Percentiles rank a stretch among this genome's conserved stretches.
These are phyloP conservation scores for Exophiala oligosperma DNA, from an alignment of 2,329 filamentous ascomycete species.

Conservation along the genomic window DNA sequence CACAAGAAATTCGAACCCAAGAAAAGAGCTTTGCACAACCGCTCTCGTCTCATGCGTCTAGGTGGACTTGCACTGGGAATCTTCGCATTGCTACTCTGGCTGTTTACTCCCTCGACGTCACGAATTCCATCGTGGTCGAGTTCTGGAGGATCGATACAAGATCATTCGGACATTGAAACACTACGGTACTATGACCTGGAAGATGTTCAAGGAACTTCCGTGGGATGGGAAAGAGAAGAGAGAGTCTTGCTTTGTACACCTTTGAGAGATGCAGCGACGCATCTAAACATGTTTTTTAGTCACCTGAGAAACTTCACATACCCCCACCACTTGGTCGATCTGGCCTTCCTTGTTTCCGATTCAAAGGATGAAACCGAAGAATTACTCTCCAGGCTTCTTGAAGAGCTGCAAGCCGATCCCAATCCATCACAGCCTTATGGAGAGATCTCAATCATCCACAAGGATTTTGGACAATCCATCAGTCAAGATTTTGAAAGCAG, in stretches of 20 bases:
- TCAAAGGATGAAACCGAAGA: slow-evolving; percentile 88
- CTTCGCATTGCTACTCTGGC: slow-evolving; percentile 62
- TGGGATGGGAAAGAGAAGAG: slow-evolving; percentile 95
- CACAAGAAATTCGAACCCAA: slow-evolving; percentile 24
- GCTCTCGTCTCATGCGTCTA: slow-evolving; percentile 22
- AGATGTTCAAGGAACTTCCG: slow-evolving; percentile 84
- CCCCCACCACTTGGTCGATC: slow-evolving; percentile 91
- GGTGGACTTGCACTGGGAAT: slow-evolving; percentile 56
- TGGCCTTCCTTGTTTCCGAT: slow-evolving; percentile 95
- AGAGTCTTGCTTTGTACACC: slow-evolving; percentile 93
- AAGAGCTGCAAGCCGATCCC: slow-evolving; percentile 74
- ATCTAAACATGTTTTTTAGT: slow-evolving; percentile 98
- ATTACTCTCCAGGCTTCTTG: slow-evolving; percentile 72
- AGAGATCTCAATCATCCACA: slow-evolving; percentile 96
- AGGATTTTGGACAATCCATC: slow-evolving; percentile 97
- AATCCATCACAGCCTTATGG: slow-evolving; percentile 83
- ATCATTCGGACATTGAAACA: slow-evolving; percentile 82
- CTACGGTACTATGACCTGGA: slow-evolving; percentile 96
- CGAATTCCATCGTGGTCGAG: slow-evolving; percentile 35
- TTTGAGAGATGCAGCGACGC: slow-evolving; percentile 85
- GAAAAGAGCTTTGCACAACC: slow-evolving; percentile 19
- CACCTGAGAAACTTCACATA: slow-evolving; percentile 96
- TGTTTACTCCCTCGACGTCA: slow-evolving; percentile 74
- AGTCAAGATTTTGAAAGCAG: slow-evolving; percentile 97
- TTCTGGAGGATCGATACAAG: not conserved